Conservation (phyloP, 352 stramenopile genomes). For the Pilasporangium apinafurcum region DNA sequence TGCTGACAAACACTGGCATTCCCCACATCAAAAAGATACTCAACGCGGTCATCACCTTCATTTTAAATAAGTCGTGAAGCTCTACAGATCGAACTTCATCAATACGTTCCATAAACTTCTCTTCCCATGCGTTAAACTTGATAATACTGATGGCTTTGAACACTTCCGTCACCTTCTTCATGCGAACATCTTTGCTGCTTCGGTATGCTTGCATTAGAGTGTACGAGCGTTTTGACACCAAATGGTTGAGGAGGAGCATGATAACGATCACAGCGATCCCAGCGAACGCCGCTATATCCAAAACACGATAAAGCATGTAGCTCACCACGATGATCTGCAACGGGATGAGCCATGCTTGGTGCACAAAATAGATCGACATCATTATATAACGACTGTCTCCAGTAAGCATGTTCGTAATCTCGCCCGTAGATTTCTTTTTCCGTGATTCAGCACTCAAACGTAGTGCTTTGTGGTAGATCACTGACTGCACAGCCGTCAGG, state of each 20-base stretch:
- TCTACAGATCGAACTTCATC: conserved; percentile 14
- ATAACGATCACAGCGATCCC: conserved; percentile 41
- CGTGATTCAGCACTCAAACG: too few species aligned
- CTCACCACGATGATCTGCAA: conserved; percentile 40
- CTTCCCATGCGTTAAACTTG: conserved; percentile 92
- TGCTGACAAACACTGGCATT: conserved; percentile 44
- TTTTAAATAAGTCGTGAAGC: conserved; percentile 17
- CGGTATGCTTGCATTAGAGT: conserved; percentile 1
- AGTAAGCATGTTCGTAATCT: conserved; percentile 47
- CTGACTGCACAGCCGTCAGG: conserved; percentile 33
- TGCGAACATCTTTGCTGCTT: conserved; percentile 1
- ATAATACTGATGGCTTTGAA: conserved; percentile 84
- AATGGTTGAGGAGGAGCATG: conserved; percentile 30
- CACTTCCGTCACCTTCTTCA: conserved; percentile 29
- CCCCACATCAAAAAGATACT: conserved; percentile 30
- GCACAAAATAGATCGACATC: conserved; percentile 11
- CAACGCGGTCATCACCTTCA: conserved; percentile 17
- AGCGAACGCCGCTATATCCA: conserved; percentile 37
- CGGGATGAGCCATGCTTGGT: conserved; percentile 38
- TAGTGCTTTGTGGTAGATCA: conserved; percentile 51
- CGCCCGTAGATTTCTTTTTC: conserved; percentile 17
- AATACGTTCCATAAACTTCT: conserved; percentile 73
- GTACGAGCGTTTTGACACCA: conserved; percentile 27
- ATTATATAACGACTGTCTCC: conserved; percentile 12
- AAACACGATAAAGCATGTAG: conserved; percentile 33